Conservation (phyloP, 2,329 filamentous ascomycete species). For the Polytolypa hystricis region DNA sequence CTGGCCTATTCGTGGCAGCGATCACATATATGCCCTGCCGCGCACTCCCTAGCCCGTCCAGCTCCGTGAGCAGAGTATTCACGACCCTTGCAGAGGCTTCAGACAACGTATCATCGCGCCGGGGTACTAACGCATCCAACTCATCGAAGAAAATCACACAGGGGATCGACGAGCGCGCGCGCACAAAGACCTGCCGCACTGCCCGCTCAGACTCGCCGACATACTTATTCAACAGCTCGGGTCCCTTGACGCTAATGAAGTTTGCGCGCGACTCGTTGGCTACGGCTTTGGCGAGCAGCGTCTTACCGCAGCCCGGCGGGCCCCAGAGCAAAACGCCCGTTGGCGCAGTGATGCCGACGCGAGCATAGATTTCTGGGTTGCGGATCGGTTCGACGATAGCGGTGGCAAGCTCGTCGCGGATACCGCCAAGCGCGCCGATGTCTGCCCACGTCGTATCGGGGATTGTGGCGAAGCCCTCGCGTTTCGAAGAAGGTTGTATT, state of each 20-base stretch:
- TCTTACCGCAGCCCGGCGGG: slow-evolving; percentile 93
- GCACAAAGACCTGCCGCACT: slow-evolving; percentile 80
- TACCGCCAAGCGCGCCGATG: slow-evolving; percentile 70
- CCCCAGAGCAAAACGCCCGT: slow-evolving; percentile 92
- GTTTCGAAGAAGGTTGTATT: slow-evolving; percentile 70
- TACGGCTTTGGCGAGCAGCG: slow-evolving; percentile 87
- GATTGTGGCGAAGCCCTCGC: slow-evolving; percentile 90
- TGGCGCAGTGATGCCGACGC: slow-evolving; percentile 67
- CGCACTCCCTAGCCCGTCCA: slow-evolving; percentile 67
- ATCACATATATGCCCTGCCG: slow-evolving; percentile 86
- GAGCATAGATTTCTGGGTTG: slow-evolving; percentile 62
- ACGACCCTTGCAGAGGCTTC: slow-evolving; percentile 84
- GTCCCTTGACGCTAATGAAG: slow-evolving; percentile 96
- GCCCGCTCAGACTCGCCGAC: slow-evolving; percentile 93
- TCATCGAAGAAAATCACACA: slow-evolving; percentile 99
- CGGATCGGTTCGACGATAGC: slow-evolving; percentile 87
- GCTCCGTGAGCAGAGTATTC: slow-evolving; percentile 86
- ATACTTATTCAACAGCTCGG: slow-evolving; percentile 93
- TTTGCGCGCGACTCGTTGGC: slow-evolving; percentile 93
- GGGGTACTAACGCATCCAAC: slow-evolving; percentile 81
- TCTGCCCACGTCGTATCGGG: slow-evolving; percentile 89
- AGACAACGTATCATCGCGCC: slow-evolving; percentile 63
- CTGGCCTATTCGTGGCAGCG: slow-evolving; percentile 85
- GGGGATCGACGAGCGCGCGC: slow-evolving; percentile 73
- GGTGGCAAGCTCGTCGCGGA: slow-evolving; percentile 69